These are phyloP conservation scores for Tylopilus intermedius DNA, from an alignment of 768 basidiomycete species.

Conservation along the genomic window DNA sequence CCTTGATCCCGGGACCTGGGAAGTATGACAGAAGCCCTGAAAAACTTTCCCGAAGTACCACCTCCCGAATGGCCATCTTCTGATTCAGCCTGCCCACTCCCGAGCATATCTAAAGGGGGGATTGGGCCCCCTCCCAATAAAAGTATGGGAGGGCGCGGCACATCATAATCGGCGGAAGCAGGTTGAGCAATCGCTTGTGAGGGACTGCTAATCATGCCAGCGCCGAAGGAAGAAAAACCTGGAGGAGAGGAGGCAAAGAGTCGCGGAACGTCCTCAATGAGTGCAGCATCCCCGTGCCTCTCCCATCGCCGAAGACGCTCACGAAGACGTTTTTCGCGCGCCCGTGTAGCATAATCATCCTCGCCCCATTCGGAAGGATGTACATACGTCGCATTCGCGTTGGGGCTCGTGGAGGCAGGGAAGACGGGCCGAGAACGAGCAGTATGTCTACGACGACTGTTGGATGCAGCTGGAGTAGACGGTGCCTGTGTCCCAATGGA, in stretches of 20 bases:
- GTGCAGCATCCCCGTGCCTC: constrained; percentile 45
- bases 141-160: constrained; percentile 22
- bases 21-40: constrained; percentile 66
- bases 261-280: constrained; percentile 62
- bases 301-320: constrained; percentile 75
- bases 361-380: constrained; percentile 54
- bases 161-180: constrained; percentile 26
- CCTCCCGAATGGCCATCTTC: constrained; percentile 16
- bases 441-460: constrained; percentile 12
- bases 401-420: constrained; percentile 34
- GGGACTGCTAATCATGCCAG: neutral
- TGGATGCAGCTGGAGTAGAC: neutral
- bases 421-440: constrained; percentile 20
- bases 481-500: constrained; percentile 12
- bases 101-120: constrained; percentile 26
- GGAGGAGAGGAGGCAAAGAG: constrained; percentile 34
- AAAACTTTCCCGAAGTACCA: constrained; percentile 39
- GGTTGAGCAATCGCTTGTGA: constrained; percentile 22
- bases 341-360: constrained; percentile 57
- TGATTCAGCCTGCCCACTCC: constrained; percentile 11
- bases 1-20: constrained; percentile 52
- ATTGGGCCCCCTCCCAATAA: constrained; percentile 21
- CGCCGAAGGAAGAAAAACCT: constrained; percentile 5
- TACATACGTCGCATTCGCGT: neutral
- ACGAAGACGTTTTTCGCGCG: constrained; percentile 67